Evolutionary conservation across 306 rosid species (phyloP).

Genomic region (Malus sieversii): DNA sequence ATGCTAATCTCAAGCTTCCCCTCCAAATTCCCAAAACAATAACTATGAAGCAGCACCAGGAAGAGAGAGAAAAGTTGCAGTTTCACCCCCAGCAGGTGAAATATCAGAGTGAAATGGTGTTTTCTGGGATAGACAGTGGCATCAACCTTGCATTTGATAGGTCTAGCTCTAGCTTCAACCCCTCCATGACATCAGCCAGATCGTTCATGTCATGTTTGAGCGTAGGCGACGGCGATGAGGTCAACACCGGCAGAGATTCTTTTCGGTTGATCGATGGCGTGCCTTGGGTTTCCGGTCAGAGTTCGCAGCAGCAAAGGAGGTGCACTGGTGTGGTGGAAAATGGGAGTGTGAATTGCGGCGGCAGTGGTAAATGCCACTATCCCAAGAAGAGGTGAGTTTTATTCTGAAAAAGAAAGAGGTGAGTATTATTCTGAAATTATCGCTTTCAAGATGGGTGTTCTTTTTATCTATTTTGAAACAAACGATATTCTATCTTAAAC

Average conservation of each 20-base stretch:
- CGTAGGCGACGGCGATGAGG: constrained; percentile 70
- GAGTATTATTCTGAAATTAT: neutral
- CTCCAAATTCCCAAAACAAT: constrained; percentile 41
- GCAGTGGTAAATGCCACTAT: constrained; percentile 69
- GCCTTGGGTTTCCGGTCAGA: constrained; percentile 56
- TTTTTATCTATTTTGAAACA: too few species aligned
- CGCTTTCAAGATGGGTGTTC: neutral
- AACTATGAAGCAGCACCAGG: constrained; percentile 31
- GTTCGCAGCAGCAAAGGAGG: constrained; percentile 65
- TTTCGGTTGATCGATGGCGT: constrained; percentile 61
- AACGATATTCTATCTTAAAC: too few species aligned
- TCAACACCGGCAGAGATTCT: constrained; percentile 51
- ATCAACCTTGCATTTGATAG: constrained; percentile 70
- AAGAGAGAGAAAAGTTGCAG: constrained; percentile 31
- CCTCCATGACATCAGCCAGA: constrained; percentile 69
- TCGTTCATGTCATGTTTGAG: constrained; percentile 88
- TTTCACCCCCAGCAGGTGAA: constrained; percentile 47
- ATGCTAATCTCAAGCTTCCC: constrained; percentile 48
- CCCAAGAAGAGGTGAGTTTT: constrained; percentile 74
- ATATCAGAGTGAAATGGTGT: constrained; percentile 57
- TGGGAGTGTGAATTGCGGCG: constrained; percentile 69
- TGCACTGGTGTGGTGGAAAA: constrained; percentile 62
- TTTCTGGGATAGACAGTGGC: constrained; percentile 54
- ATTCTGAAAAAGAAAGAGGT: constrained; percentile 71
- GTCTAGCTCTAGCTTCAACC: constrained; percentile 49